Evolutionary conservation across 345 rosid species (phyloP).

Genomic region (Stellera chamaejasme): DNA sequence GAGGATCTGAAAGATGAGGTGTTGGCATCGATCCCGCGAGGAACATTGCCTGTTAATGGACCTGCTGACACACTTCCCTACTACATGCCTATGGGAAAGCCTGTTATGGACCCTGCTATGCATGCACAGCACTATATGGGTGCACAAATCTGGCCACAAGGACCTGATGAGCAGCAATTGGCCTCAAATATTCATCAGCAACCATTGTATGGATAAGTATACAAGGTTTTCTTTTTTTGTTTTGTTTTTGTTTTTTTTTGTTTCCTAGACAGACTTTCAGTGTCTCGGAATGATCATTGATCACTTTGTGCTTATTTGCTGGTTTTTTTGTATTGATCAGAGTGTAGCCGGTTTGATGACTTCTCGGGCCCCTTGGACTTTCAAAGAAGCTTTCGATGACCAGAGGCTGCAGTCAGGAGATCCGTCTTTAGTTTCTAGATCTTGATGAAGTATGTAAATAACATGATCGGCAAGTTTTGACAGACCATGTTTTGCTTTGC

Average conservation of each 20-base stretch:
- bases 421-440: constrained; percentile 9
- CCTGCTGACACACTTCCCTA: constrained; percentile 65
- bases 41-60: constrained; percentile 43
- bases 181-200: constrained; percentile 40
- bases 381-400: constrained; percentile 8
- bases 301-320: background rate
- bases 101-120: constrained; percentile 54
- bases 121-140: constrained; percentile 59
- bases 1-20: constrained; percentile 91
- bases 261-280: background rate
- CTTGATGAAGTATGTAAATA: constrained; percentile 19
- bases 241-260: constrained; percentile 2
- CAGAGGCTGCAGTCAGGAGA: constrained; percentile 14
- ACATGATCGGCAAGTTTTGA: constrained; percentile 6
- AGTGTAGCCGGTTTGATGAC: no score
- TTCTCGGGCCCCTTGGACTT: no score
- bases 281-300: background rate
- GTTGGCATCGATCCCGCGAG: constrained; percentile 54
- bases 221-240: constrained; percentile 13
- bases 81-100: constrained; percentile 85
- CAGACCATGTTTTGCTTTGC: background rate
- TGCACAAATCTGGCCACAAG: constrained; percentile 71
- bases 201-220: constrained; percentile 10
- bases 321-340: no score
- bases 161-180: constrained; percentile 66